Percentiles rank a stretch among this genome's conserved stretches.
These are phyloP conservation scores for Pulicaria dysenterica DNA, from an alignment of 129 eudicot species.

Conservation along the genomic window DNA sequence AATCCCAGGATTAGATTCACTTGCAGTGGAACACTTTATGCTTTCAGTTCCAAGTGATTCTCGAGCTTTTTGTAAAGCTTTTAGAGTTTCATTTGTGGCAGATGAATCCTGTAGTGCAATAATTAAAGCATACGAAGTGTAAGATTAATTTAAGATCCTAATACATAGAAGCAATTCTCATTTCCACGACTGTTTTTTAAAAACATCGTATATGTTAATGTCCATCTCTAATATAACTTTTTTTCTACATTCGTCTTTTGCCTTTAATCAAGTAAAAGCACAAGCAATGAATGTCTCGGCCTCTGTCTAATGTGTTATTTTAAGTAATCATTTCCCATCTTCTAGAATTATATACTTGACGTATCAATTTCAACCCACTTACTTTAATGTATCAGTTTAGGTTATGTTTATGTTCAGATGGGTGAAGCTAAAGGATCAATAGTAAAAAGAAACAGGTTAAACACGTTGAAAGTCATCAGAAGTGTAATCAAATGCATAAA, in stretches of 20 bases:
- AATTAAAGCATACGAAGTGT: conserved; percentile 4
- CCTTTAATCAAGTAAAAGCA: background rate
- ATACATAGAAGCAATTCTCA: no score
- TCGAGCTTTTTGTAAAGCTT: conserved; percentile 66
- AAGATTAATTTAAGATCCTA: conserved; percentile 13
- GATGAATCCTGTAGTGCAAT: conserved; percentile 48
- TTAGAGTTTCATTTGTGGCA: conserved; percentile 53
- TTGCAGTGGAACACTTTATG: conserved; percentile 60
- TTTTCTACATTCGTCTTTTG: background rate
- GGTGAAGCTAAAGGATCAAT: background rate
- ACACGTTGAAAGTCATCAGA: background rate
- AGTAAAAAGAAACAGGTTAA: background rate
- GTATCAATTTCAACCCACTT: background rate
- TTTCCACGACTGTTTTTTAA: no score
- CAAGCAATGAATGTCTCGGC: background rate
- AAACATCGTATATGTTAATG: background rate
- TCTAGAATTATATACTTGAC: background rate
- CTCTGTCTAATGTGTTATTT: background rate
- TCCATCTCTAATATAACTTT: background rate
- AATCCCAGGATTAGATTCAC: conserved; percentile 80
- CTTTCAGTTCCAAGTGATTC: conserved; percentile 61
- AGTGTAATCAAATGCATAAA: background rate
- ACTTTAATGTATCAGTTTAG: background rate
- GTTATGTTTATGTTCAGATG: background rate
- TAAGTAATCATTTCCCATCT: conserved; percentile 2